Base-by-base conservation (phyloP, 2,329 filamentous ascomycete species). In the Talaromyces sp. region DNA sequence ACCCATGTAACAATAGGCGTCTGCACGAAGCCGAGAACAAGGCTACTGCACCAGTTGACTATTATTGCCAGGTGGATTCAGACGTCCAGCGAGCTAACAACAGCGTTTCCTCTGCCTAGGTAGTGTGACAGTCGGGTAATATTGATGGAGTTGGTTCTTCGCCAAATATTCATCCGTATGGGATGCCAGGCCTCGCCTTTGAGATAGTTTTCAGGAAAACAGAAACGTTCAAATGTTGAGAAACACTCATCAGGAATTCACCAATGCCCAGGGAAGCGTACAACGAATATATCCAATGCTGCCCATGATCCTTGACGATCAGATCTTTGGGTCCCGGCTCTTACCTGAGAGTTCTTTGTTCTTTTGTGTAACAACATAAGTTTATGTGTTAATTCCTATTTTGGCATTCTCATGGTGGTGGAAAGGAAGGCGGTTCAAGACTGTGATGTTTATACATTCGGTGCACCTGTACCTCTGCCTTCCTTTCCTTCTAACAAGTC, bases 291-390 rank as follows among this genome's bases (percentile, higher is more conserved):
- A n/a, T 45, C 8, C 40, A 8, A 19, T 22, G 3, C 40, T 45
- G n/a, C 40, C 40, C 40, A n/a, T 45, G 17, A 45, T 38, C 31
- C 36, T 34, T 51, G 61, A 53, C 58, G 69, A 62, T 36, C 31
- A 36, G 4, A 36, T 36, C 11, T 36, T 36, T 3, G 11, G 11
- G 34, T 36, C 29, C 29, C 29, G 29, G 29, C 34, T 36, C 34
- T 34, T 34, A 34, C 31, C 31, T 4, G 3, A 4, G 34, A 36
- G 11, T 36, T 34, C 31, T 34, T 36, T 36, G 34, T 36, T 36
- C 34, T 36, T 36, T 36, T 36, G 34, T 36, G 34, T 36, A 13
- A 36, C 34, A 36, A 11, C 11, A 13, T 36, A 36, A 36, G 34
- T 36, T 36, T 36, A 36, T 36, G 34, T 13, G 34, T 13, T 36